A percentile compares a stretch with the other conserved stretches of the same genome.
These are phyloP conservation scores for Yamadazyma aaseri DNA, from an alignment of 1,139 yeast genomes.

Conservation along the genomic window DNA sequence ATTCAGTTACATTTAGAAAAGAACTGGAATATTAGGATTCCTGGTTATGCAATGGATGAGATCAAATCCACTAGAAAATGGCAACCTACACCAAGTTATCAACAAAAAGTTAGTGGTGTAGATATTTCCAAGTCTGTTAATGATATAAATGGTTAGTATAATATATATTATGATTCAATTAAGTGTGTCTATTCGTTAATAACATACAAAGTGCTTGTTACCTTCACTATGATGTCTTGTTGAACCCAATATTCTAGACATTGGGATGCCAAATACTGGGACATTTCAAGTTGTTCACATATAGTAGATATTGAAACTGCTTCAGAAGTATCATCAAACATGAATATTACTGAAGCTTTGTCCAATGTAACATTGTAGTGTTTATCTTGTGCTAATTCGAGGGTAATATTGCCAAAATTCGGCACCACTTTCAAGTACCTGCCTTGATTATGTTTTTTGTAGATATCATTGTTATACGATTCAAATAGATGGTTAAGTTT, in stretches of 20 bases:
- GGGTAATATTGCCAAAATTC: conserved; percentile 58
- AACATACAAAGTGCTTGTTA: conserved; percentile 6
- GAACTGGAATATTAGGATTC: conserved; percentile 93
- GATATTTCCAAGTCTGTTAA: conserved; percentile 27
- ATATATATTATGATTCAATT: too few relatives aligned
- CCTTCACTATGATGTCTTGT: conserved; percentile 43
- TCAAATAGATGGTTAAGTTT: conserved; percentile 36
- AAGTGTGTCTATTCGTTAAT: conserved; percentile 2
- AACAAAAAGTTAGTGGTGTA: conserved; percentile 53
- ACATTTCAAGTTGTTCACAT: conserved; percentile 30
- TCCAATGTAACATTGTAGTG: conserved; percentile 60
- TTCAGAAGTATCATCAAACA: conserved; percentile 44
- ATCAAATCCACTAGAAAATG: conserved; percentile 80
- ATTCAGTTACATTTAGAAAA: conserved; percentile 89
- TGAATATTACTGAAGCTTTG: conserved; percentile 62
- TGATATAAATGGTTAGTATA: conserved; percentile 14
- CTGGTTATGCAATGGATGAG: conserved; percentile 92
- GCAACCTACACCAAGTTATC: conserved; percentile 71
- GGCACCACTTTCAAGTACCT: conserved; percentile 60
- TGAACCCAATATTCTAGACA: conserved; percentile 59
- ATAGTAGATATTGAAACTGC: conserved; percentile 22
- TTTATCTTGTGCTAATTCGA: conserved; percentile 47
- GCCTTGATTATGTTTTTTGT: conserved; percentile 48
- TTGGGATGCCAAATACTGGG: conserved; percentile 33
- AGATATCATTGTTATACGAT: conserved; percentile 27